Base-by-base conservation (phyloP, 352 stramenopile species). In the Phytophthora tubulina region DNA sequence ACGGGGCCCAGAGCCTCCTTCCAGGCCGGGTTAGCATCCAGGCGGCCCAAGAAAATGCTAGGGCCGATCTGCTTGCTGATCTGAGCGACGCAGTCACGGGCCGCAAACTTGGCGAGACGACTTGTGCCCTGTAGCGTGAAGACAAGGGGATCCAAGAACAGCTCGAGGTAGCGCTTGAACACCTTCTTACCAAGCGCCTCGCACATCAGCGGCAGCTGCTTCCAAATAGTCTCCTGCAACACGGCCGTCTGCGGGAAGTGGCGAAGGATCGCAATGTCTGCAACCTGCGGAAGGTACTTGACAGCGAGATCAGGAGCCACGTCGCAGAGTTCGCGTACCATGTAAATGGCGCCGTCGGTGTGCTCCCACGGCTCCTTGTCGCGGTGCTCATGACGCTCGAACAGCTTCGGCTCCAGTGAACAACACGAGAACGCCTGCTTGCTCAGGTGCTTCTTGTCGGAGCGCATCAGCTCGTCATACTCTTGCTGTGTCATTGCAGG, bases 341-440 rank as follows among this genome's bases (percentile, higher is more conserved):
- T 82, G 75, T 99, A 99, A 55, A 99, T 89, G 10, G 93, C 97
- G 21, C 97, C 97, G 63, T 99, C 97, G 9, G 93, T 96, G 70
- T 97, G 90, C 72, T 99, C 96, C 97, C 97, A 99, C 6, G 92
- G 92, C 72, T 96, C 83, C 49, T 98, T 87, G 17, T 92, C 82
- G 70, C 93, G 97, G 66, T 94, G 71, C 31, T 90, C 84, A 44
- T 91, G 84, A 17, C 88, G 87, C 66, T 98, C 92, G 46, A 96
- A 91, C 2, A 98, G 81, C 75, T 98, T 98, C 8, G 96, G 96
- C 41, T 98, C 97, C 38, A 99, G 85, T 27, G 90, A 97, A 52
- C 97, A 98, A 79, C 97, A 99, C 10, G 84, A 97, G 65, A 99
- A 99, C 2, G 98, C 81, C 75, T 99, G 93, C 63, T 97, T 97